phyloP scores from a whole-genome alignment of 1,284 basidiomycete genomes.

The Rhodotorula sp. region DNA sequence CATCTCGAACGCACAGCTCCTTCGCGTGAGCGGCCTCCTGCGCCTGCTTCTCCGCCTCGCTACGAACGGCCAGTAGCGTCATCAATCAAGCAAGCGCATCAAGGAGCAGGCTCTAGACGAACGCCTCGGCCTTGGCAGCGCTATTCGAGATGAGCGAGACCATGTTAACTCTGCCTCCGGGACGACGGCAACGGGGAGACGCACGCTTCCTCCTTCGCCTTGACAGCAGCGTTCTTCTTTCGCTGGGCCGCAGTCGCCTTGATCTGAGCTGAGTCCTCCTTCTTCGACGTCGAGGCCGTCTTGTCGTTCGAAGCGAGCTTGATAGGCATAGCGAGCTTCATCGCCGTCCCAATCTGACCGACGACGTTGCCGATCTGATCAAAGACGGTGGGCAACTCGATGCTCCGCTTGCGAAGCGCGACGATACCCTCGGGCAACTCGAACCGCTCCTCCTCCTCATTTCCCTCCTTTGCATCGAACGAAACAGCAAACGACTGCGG shows the following conservation, averaged over 20 bases:
- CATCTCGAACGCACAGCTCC: neutral
- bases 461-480: neutral
- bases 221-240: neutral
- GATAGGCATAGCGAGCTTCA: conserved; percentile 11
- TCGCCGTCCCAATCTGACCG: conserved; percentile 8
- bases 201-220: neutral
- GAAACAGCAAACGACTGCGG: neutral
- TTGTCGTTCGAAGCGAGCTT: neutral
- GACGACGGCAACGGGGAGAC: too few relatives aligned
- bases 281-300: neutral
- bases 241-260: neutral
- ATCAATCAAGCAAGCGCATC: too few relatives aligned
- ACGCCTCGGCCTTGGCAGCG: too few relatives aligned
- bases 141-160: too few relatives aligned
- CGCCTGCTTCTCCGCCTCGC: too few relatives aligned
- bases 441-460: neutral
- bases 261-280: neutral
- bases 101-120: too few relatives aligned
- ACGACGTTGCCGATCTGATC: conserved; percentile 14
- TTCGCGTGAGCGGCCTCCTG: neutral
- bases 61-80: too few relatives aligned
- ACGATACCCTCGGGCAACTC: conserved; percentile 10
- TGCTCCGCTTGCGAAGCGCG: conserved; percentile 4
- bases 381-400: neutral
- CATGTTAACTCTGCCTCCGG: too few relatives aligned